phyloP scores from a whole-genome alignment of 108 stramenopile species.

The Mediolabrus comicus region DNA sequence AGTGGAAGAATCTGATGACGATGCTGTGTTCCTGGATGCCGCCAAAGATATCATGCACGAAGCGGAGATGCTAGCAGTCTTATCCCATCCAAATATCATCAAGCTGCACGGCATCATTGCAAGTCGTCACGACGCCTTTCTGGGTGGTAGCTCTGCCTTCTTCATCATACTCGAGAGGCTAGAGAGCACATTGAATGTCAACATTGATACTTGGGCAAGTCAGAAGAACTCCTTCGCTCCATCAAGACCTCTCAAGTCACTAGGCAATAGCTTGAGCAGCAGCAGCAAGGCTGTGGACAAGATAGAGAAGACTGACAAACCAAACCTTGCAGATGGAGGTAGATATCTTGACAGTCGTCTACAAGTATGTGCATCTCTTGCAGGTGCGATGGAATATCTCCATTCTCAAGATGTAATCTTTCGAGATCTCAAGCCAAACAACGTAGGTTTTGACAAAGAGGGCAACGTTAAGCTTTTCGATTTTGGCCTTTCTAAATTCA shows the following conservation, averaged over 20 bases:
- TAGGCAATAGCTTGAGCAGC: background rate
- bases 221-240: too few species aligned
- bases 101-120: background rate
- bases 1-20: background rate
- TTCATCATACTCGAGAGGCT: slow-evolving; percentile 81
- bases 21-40: background rate
- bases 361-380: background rate
- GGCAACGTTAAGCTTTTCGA: background rate
- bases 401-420: slow-evolving; percentile 71
- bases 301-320: slow-evolving; percentile 67
- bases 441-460: background rate
- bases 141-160: slow-evolving; percentile 31
- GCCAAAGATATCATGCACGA: background rate
- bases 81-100: background rate
- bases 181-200: slow-evolving; percentile 64
- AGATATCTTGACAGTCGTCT: background rate
- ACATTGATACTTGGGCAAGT: slow-evolving; percentile 75
- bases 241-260: background rate
- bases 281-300: slow-evolving; percentile 28
- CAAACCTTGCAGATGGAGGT: too few species aligned
- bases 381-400: slow-evolving; percentile 68
- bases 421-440: slow-evolving; percentile 54
- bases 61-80: background rate
- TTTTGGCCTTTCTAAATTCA: background rate
- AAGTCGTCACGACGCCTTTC: background rate